Evolutionary conservation across 495 filamentous ascomycete genomes (phyloP).

Genomic region (Cairneyella variabilis): DNA sequence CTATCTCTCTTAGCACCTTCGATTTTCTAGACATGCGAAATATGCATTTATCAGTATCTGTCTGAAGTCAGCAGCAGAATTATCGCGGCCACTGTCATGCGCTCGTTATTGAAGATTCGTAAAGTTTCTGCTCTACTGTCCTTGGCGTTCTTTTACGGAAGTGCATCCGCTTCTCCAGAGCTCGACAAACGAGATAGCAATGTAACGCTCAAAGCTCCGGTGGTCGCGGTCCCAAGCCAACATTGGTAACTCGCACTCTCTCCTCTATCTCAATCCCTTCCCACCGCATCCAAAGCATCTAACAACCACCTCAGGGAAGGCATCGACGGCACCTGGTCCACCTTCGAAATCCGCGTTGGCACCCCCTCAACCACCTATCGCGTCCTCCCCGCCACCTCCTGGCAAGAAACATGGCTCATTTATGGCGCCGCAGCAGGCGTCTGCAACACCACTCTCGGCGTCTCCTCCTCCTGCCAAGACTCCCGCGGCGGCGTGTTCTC

Average conservation of each 20-base stretch:
- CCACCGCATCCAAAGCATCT: not conserved
- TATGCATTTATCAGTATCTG: not conserved
- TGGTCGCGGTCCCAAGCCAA: constrained; percentile 15
- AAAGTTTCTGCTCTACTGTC: not conserved
- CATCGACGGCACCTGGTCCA: constrained; percentile 38
- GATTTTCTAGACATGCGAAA: not conserved
- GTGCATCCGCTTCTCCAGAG: not conserved
- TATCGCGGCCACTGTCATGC: not conserved
- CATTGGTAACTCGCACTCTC: constrained; percentile 23
- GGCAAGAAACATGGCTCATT: constrained; percentile 34
- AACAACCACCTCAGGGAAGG: constrained; percentile 30
- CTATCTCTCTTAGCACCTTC: not conserved
- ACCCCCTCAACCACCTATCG: constrained; percentile 13
- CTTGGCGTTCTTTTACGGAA: not conserved
- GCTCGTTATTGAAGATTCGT: constrained; percentile 1
- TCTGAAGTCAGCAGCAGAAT: no score
- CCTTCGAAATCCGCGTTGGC: constrained; percentile 34
- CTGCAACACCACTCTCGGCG: constrained; percentile 30
- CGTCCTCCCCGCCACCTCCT: constrained; percentile 34
- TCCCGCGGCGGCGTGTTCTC: constrained; percentile 44
- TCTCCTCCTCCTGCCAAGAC: constrained; percentile 35
- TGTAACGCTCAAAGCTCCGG: constrained; percentile 9
- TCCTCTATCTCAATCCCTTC: not conserved
- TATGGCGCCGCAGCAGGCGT: constrained; percentile 28
- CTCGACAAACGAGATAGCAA: constrained; percentile 6